phyloP scores from a whole-genome alignment of 805 yeast genomes.

The Candida ortonii region DNA sequence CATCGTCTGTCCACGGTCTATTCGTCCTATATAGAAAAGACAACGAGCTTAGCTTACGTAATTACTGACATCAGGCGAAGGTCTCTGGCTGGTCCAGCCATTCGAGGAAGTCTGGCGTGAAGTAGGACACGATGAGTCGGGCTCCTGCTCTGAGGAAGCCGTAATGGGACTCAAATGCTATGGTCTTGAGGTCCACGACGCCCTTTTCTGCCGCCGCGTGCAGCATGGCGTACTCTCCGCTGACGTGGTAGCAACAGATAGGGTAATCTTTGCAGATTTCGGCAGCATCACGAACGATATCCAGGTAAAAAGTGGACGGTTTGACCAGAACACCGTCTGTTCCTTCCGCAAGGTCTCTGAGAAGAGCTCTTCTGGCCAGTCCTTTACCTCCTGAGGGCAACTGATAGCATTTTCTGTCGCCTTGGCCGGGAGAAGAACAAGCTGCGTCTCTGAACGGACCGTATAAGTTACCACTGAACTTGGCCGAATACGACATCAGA shows the following conservation, averaged over 20 bases:
- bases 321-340: conserved; percentile 94
- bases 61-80: too few species aligned
- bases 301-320: conserved; percentile 94
- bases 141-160: conserved; percentile 97
- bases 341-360: conserved; percentile 86
- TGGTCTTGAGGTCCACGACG: conserved; percentile 74
- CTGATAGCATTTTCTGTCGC: conserved; percentile 92
- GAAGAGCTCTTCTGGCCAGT: conserved; percentile 85
- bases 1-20: too few species aligned
- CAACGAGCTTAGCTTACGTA: too few species aligned
- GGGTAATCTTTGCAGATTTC: conserved; percentile 82
- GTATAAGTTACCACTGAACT: conserved; percentile 84
- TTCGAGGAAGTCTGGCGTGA: conserved; percentile 92
- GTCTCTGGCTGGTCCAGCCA: conserved; percentile 59
- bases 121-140: conserved; percentile 81
- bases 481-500: conserved; percentile 92
- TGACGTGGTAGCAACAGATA: conserved; percentile 90
- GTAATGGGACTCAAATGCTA: conserved; percentile 82
- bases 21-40: too few species aligned
- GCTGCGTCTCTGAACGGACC: conserved; percentile 99
- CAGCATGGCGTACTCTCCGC: conserved; percentile 97
- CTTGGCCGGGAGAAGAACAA: conserved; percentile 81
- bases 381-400: conserved; percentile 92
- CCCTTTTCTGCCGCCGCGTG: conserved; percentile 98
- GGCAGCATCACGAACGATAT: conserved; percentile 84